Conservation (phyloP, 2,329 filamentous ascomycete genomes). For the Eutypa lata region DNA sequence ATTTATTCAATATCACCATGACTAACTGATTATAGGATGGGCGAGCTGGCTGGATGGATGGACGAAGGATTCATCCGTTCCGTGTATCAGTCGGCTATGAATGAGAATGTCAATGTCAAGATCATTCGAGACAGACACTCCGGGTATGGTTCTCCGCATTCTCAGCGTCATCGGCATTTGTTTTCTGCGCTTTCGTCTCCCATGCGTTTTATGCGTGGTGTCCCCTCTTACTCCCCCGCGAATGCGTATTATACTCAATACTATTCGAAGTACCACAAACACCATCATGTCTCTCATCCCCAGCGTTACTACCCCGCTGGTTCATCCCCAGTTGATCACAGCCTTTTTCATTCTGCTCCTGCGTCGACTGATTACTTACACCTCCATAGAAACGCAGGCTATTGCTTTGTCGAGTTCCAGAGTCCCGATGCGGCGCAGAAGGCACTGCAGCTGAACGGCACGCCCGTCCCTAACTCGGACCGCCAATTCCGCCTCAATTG, state of each 20-base stretch:
- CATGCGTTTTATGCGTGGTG: too few species aligned
- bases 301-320: not conserved
- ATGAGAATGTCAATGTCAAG: slow-evolving; percentile 95
- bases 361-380: slow-evolving; percentile 14
- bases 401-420: slow-evolving; percentile 95
- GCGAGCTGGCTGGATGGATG: slow-evolving; percentile 98
- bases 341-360: not conserved
- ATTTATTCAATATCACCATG: not conserved
- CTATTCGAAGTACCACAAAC: too few species aligned
- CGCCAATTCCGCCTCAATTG: slow-evolving; percentile 99
- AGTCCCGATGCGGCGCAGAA: slow-evolving; percentile 82
- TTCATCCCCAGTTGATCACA: not conserved
- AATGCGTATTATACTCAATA: not conserved
- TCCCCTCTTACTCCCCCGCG: too few species aligned
- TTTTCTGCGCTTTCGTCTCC: not conserved
- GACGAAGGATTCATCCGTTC: slow-evolving; percentile 98
- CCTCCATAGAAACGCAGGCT: slow-evolving; percentile 78
- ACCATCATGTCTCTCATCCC: not conserved
- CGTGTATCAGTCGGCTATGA: slow-evolving; percentile 83
- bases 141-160: slow-evolving; percentile 55
- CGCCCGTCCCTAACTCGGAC: slow-evolving; percentile 86
- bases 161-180: too few species aligned
- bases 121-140: slow-evolving; percentile 99
- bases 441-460: slow-evolving; percentile 86
- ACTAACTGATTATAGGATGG: slow-evolving; percentile 69